Evolutionary conservation across 2,329 filamentous ascomycete species (phyloP).

Genomic region (Rosellinia necatrix): DNA sequence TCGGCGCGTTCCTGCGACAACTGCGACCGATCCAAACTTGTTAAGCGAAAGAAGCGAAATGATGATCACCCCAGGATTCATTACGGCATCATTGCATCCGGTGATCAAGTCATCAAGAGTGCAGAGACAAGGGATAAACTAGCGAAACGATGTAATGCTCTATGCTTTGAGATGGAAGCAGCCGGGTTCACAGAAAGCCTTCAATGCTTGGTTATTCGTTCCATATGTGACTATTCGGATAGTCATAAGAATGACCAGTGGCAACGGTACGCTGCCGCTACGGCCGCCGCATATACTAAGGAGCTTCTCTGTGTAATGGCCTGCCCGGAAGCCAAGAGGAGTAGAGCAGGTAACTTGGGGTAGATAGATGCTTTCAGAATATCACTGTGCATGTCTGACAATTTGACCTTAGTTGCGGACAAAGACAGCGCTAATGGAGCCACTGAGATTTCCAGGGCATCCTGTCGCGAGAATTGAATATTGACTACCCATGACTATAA

Average conservation of each 20-base stretch:
- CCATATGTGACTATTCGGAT: slow-evolving; percentile 21
- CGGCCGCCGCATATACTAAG: slow-evolving; percentile 13
- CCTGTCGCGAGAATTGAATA: slow-evolving; percentile 18
- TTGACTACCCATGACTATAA: slow-evolving; percentile 25
- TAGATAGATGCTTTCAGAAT: too few species aligned
- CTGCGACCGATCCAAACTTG: background rate
- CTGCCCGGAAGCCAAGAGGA: background rate
- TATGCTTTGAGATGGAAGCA: slow-evolving; percentile 29
- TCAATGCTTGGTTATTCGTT: slow-evolving; percentile 19
- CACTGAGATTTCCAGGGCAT: slow-evolving; percentile 29
- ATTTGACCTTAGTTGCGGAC: background rate
- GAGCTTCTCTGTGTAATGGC: background rate
- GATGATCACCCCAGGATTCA: slow-evolving; percentile 12
- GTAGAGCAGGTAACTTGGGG: too few species aligned
- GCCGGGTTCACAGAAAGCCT: slow-evolving; percentile 11
- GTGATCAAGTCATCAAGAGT: slow-evolving; percentile 20
- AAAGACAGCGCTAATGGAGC: background rate
- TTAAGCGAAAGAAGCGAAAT: background rate
- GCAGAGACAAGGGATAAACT: slow-evolving; percentile 11
- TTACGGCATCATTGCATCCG: slow-evolving; percentile 28
- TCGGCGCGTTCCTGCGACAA: background rate
- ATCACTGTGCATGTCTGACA: background rate
- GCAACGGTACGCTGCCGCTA: slow-evolving; percentile 16
- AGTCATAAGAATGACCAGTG: slow-evolving; percentile 19
- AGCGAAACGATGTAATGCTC: background rate